Evolutionary conservation across 2,329 filamentous ascomycete genomes (phyloP), one percentile per base, ranked within the genome.

Genomic region (Exophiala alcalophila): DNA sequence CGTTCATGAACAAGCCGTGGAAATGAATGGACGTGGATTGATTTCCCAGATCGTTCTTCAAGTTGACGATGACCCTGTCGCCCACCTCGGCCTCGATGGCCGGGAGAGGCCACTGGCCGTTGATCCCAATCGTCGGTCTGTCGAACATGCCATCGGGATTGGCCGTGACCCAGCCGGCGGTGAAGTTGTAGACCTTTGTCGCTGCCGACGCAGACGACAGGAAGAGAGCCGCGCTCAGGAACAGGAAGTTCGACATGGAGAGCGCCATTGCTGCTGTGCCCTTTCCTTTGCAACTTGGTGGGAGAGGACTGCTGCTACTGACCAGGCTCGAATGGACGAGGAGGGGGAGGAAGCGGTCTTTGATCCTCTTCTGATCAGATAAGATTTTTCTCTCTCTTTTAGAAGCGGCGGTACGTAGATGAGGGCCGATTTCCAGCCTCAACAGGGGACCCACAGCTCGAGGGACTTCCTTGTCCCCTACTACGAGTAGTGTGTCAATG

Each of bases 71-170:
- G 15, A 67, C 36, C 3, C 54, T 55, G 28, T 68, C 65, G 9
- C 65, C 65, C 8, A 63, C 30, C 6, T 61, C 38, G n/a, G 64
- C 58, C 15, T 68, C 59, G 7, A 70, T 57, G 33, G 61, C 56
- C 79, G 86, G 86, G 38, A 84, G 74, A 2, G 86, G 86, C 83
- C 85, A 88, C 65, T 81, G 62, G 4, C 77, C 78, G 57, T 92
- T 91, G 66, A 92, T 83, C 31, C 83, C 84, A 59, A 91, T 86
- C 3, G 77, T 76, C n/a, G 79, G 73, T 21, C 85, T 74, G 26
- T 76, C 70, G 46, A 74, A 73, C 5, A 72, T 68, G 15, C 80
- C 81, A 65, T 91, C 86, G 0, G 86, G 86, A 55, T 85, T 83
- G 23, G 81, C 77, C 28, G 66, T 75, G 8, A 86, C 78, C 84